Evolutionary conservation across 257 asterid species (phyloP), one percentile per base, ranked within the genome.

Genomic region (Dorcoceras hygrometricum): DNA sequence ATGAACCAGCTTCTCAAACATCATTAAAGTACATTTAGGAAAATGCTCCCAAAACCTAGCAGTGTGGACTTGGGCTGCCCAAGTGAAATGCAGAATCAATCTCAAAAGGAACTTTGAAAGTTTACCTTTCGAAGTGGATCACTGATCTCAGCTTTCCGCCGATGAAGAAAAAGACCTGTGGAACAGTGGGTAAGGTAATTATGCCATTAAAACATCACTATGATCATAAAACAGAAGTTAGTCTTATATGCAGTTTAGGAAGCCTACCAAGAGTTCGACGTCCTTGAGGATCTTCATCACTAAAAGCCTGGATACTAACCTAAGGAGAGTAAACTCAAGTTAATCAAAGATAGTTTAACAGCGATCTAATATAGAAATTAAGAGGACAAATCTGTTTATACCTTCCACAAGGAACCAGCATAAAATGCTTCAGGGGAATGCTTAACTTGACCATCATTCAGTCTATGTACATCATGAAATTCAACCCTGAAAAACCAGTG

Each of bases 371-470:
- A 32, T 2, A 20, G 26, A 24, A 25, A 36, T 27, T 43, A 28
- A 68, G 53, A 72, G 43, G 59, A n/a, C 0, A 9, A 32, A 56
- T 39, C 67, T 48, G 51, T 68, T 73, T 53, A 59, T 62, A 93
- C 99, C 96, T 90, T 93, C 99, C 99, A 93, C 82, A 85, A 66
- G 72, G 97, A 93, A 75, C 99, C 99, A 5, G 97, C 96, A 81
- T 93, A 93, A 76, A 88, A 93, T 68, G 85, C 87, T 80, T 93
- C 97, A 43, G 89, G 84, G 60, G 97, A 90, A 80, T 86, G 96
- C 82, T 88, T 90, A 69, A 93, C 97, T 81, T 90, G 97, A 69
- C 99, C 96, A 80, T 90, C 97, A 31, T 62, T 78, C 67, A 93
- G 97, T 78, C 95, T 90, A 61, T 82, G 92, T 75, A 90, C 95